Evolutionary conservation across 2,329 filamentous ascomycete species (phyloP), one percentile per base, ranked within the genome.

Genomic region (Aspergillus persii): DNA sequence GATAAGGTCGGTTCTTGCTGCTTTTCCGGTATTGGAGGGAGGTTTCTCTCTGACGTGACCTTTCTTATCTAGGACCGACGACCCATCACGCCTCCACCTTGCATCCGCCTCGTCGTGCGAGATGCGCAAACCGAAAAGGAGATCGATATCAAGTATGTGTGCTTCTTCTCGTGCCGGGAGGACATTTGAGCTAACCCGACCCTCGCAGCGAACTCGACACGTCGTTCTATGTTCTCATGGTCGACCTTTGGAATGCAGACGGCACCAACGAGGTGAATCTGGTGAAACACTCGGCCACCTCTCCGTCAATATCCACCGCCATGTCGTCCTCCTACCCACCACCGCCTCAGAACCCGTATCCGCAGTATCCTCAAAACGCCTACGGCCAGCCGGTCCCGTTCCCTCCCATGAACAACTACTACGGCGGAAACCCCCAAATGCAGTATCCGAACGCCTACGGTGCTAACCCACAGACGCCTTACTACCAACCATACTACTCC

Each of bases 61-160:
- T 62, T 53, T 59, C 15, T 15, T 29, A 60, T 66, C 62, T 60
- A 96, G 90, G 95, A 99, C 76, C 90, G 95, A 65, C 86, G 95
- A 64, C 95, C 95, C 29, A 97, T 99, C 68, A 98, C 95, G 30
- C 94, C 95, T 12, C 95, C 95, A 26, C 94, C 95, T 3, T 97
- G 94, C 75, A 89, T 98, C 54, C 86, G 89, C 63, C 84, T 98
- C 11, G 83, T 95, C 44, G 89, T 98, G 54, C 86, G 84, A 61
- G 91, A 97, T 74, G 80, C 84, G 47, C 77, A 78, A 15, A 93
- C 91, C 0, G 88, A 90, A 26, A 88, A 91, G 70, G 92, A 96
- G 73, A 84, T 96, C 48, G 89, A 95, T 73, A 89, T 88, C 79
- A 91, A 89, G 90, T 94, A 82, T 70, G 89, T 63, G 26, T 2